phyloP scores from a whole-genome alignment of 2,329 filamentous ascomycete genomes.

The Bertia moriformis region DNA sequence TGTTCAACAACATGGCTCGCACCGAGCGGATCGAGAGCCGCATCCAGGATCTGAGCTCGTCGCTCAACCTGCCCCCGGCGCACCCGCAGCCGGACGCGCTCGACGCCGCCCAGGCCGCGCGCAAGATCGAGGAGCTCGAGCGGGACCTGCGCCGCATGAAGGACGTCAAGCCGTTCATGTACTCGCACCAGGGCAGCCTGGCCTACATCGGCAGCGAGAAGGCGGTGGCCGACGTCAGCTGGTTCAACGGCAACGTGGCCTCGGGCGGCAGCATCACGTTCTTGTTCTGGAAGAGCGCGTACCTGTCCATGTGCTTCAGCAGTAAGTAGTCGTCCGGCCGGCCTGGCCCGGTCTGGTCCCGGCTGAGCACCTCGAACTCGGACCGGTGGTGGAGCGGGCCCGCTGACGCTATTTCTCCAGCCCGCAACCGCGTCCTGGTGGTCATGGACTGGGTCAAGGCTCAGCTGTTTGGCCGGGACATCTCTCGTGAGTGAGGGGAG shows the following conservation, averaged over 20 bases:
- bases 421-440: constrained; percentile 86
- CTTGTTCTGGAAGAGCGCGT: constrained; percentile 95
- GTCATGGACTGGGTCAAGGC: constrained; percentile 93
- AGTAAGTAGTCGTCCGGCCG: too few relatives aligned
- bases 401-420: too few relatives aligned
- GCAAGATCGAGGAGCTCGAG: constrained; percentile 74
- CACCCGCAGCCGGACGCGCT: constrained; percentile 44
- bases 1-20: constrained; percentile 99
- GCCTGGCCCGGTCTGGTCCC: neutral
- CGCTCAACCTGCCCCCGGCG: constrained; percentile 45
- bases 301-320: constrained; percentile 99
- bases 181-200: constrained; percentile 91
- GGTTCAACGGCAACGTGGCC: constrained; percentile 93
- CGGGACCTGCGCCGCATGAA: constrained; percentile 77
- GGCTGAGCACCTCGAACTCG: too few relatives aligned
- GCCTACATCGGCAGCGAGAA: constrained; percentile 98
- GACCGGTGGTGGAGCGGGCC: constrained; percentile 10
- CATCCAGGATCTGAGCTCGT: constrained; percentile 53
- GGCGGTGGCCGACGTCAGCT: constrained; percentile 91
- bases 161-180: constrained; percentile 94
- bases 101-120: constrained; percentile 52
- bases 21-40: constrained; percentile 68
- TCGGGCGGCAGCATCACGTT: constrained; percentile 88
- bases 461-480: constrained; percentile 88
- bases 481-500: constrained; percentile 66